Base-by-base conservation (phyloP, 208 protist species). In the Zelonia costaricensis region DNA sequence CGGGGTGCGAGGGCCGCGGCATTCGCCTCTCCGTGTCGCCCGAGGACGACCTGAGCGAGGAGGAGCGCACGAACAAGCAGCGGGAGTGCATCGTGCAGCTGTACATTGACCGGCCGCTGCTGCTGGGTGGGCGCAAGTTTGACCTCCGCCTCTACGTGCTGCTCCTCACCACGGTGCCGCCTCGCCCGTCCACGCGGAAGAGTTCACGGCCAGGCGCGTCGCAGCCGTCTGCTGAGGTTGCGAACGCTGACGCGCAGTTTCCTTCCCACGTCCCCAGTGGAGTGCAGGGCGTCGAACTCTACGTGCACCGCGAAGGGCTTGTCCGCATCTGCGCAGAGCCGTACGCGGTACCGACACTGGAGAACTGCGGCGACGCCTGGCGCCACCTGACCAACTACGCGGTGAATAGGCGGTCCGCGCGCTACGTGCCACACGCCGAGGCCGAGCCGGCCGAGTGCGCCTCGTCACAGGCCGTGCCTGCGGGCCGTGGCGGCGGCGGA, bases 111-210 rank as follows among this genome's bases (percentile, higher is more conserved):
- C 80, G 78, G 0, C 97, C 97, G 4, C 84, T 97, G 23, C 83
- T 97, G 33, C 92, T 98, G 40, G 82, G 97, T 12, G 82, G 81
- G 13, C 84, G 81, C 33, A 98, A 98, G 74, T 98, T 98, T 58
- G 97, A 98, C 62, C 59, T 98, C 22, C 88, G 97, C 9, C 64
- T 97, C 43, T 98, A 98, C 67, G 95, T 97, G 20, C 63, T 98
- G 31, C 49, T 98, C 16, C 40, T 79, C 1, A 78, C 75, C n/a
- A 69, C 78, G 6, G 55, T 49, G 27, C 70, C 55, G 20, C 55
- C 47, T 27, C 39, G 38, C 35, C 39, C 5, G 28, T 20, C 38
- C 42, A 48, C 10, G 28, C 51, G 45, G n/a, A n/a, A n/a, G n/a
- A n/a, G n/a, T n/a, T n/a, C n/a, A n/a, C n/a, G n/a, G n/a, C n/a